Percentiles rank a stretch among this genome's conserved stretches.
phyloP scores from a whole-genome alignment of 1,139 yeast species.

The Candida anutae region DNA sequence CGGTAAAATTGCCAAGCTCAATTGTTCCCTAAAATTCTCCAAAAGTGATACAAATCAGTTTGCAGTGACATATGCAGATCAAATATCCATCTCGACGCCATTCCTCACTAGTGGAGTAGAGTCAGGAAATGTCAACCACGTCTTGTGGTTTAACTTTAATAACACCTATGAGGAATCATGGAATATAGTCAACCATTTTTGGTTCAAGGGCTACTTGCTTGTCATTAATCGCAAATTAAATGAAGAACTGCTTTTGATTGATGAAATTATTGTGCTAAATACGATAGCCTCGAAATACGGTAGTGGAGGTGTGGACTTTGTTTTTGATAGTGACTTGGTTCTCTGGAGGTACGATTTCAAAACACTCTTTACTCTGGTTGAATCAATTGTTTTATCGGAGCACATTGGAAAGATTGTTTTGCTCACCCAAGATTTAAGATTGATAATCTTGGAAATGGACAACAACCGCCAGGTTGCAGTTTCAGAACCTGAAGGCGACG shows the following conservation, averaged over 20 bases:
- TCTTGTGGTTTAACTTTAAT: conserved; percentile 35
- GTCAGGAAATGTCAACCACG: conserved; percentile 27
- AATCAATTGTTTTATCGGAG: conserved; percentile 10
- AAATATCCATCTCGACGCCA: conserved; percentile 31
- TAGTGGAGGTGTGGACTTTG: conserved; percentile 21
- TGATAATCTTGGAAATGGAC: conserved; percentile 25
- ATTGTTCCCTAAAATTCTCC: conserved; percentile 12
- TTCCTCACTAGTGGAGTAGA: conserved; percentile 15
- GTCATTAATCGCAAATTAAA: conserved; percentile 23
- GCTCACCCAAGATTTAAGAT: conserved; percentile 22
- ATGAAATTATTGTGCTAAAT: conserved; percentile 33
- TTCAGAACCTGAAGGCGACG: conserved; percentile 4
- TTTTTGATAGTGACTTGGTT: conserved; percentile 32
- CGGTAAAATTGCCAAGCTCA: conserved; percentile 9
- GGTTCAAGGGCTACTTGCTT: conserved; percentile 28
- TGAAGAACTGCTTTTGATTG: conserved; percentile 18
- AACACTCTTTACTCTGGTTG: conserved; percentile 18
- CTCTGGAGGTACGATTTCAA: conserved; percentile 35
- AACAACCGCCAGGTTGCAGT: conserved; percentile 5
- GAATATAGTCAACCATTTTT: conserved; percentile 29
- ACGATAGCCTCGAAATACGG: conserved; percentile 28
- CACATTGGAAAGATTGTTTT: conserved; percentile 18
- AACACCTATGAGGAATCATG: conserved; percentile 26
- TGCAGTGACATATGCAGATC: conserved; percentile 10
- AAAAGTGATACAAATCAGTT: conserved; percentile 21